Percentiles rank a stretch among this genome's conserved stretches.
Conservation (phyloP, 2,329 filamentous ascomycete genomes). For the Atkinsonella hypoxylon region DNA sequence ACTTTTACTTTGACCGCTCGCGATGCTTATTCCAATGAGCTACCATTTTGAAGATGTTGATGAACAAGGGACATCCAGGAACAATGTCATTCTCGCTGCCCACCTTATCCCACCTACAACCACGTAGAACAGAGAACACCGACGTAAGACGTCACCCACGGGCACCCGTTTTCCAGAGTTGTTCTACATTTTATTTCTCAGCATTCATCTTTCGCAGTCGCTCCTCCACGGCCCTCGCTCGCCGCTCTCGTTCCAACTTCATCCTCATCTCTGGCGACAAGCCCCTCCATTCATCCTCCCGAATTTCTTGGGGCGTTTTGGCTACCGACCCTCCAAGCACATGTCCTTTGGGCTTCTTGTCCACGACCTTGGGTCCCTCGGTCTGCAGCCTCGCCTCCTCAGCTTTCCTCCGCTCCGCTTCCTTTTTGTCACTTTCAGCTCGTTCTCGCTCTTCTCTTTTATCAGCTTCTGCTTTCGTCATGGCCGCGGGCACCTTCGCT, state of each 20-base stretch:
- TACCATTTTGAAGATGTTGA: too few relatives aligned
- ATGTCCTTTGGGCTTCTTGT: constrained; percentile 37
- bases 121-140: too few relatives aligned
- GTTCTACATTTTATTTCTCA: constrained; percentile 9
- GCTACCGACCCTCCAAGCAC: constrained; percentile 40
- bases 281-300: constrained; percentile 74
- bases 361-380: constrained; percentile 49
- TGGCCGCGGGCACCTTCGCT: constrained; percentile 57
- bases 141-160: too few relatives aligned
- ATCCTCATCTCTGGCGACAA: constrained; percentile 79
- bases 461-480: constrained; percentile 62
- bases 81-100: too few relatives aligned
- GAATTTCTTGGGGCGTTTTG: constrained; percentile 68
- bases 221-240: constrained; percentile 85
- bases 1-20: too few relatives aligned
- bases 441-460: constrained; percentile 58
- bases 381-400: constrained; percentile 62
- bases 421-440: constrained; percentile 53
- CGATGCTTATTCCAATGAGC: too few relatives aligned
- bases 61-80: too few relatives aligned
- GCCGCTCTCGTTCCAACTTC: constrained; percentile 74
- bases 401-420: constrained; percentile 55
- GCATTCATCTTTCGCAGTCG: constrained; percentile 53
- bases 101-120: too few relatives aligned
- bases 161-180: too few relatives aligned